Evolutionary conservation across 164 flowering plant species (phyloP).

Genomic region (Sextonia rubra): DNA sequence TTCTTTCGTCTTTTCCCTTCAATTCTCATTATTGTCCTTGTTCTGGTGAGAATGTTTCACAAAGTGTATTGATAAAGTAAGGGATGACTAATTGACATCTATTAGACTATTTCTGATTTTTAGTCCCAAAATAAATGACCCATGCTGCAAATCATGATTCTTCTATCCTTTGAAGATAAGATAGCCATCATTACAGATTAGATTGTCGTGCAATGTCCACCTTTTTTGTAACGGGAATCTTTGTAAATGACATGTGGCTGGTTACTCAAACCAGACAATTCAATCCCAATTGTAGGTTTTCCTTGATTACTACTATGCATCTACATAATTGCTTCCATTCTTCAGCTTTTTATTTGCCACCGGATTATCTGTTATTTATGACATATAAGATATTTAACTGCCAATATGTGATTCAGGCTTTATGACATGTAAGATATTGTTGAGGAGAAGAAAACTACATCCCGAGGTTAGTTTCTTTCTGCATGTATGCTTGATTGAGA

Average conservation of each 20-base stretch:
- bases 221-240: neutral
- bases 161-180: neutral
- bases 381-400: neutral
- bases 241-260: neutral
- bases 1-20: too few species aligned
- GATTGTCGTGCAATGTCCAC: neutral
- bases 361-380: neutral
- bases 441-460: slow-evolving; percentile 67
- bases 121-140: too few species aligned
- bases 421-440: slow-evolving; percentile 52
- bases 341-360: neutral
- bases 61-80: too few species aligned
- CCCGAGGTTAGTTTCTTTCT: slow-evolving; percentile 36
- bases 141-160: too few species aligned
- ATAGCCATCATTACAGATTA: too few species aligned
- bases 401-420: slow-evolving; percentile 40
- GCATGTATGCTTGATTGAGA: neutral
- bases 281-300: too few species aligned
- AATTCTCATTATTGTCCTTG: too few species aligned
- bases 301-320: neutral
- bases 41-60: too few species aligned
- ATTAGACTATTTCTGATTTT: too few species aligned
- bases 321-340: neutral
- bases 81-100: too few species aligned
- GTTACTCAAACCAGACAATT: too few species aligned